Evolutionary conservation across 805 yeast genomes (phyloP).

Genomic region (Ogataea philodendri): DNA sequence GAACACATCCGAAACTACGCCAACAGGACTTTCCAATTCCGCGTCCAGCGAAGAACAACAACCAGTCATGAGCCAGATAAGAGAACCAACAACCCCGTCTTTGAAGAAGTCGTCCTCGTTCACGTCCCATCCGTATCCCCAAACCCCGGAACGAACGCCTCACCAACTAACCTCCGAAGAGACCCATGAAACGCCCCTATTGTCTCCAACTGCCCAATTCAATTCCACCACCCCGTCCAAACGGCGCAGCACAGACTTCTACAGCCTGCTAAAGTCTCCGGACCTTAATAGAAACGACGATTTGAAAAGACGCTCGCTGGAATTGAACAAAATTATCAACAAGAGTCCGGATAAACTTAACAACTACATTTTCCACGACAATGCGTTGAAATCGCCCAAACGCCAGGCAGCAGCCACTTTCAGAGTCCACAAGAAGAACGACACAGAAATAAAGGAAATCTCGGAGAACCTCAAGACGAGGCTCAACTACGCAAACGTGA

Average conservation of each 20-base stretch:
- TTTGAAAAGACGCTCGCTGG: constrained; percentile 34
- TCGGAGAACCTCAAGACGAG: constrained; percentile 37
- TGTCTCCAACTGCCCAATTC: constrained; percentile 34
- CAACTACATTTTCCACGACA: constrained; percentile 30
- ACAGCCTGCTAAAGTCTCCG: constrained; percentile 36
- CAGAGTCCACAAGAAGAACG: constrained; percentile 31
- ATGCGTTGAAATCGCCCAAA: constrained; percentile 24
- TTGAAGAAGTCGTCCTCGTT: constrained; percentile 21
- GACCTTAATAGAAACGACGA: constrained; percentile 25
- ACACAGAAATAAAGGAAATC: constrained; percentile 35
- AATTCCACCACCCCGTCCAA: constrained; percentile 30
- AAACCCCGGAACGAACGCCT: constrained; percentile 34
- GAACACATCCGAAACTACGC: constrained; percentile 8
- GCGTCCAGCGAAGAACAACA: background rate
- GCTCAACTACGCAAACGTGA: constrained; percentile 36
- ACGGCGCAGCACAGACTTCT: constrained; percentile 35
- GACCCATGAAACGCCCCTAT: constrained; percentile 36
- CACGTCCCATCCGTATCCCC: constrained; percentile 25
- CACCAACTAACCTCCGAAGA: constrained; percentile 28
- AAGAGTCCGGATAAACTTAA: constrained; percentile 27
- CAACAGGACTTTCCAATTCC: constrained; percentile 4
- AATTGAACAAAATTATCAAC: constrained; percentile 31
- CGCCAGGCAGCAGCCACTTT: constrained; percentile 17
- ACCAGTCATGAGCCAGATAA: constrained; percentile 8
- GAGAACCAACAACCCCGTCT: constrained; percentile 31